Evolutionary conservation across 495 filamentous ascomycete species (phyloP).

Genomic region (Penicillium riverlandense): DNA sequence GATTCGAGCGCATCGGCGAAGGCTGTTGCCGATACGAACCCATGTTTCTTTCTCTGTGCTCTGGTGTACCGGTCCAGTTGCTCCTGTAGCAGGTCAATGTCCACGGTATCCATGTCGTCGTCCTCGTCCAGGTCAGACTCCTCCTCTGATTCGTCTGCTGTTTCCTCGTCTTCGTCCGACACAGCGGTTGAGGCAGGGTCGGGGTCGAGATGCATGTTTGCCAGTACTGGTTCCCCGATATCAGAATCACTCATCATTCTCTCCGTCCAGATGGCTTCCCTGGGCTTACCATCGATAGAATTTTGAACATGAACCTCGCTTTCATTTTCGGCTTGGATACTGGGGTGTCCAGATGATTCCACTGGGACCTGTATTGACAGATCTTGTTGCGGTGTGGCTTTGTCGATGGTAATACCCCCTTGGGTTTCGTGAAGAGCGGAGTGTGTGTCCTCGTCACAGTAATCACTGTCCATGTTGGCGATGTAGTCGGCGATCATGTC

Average conservation of each 20-base stretch:
- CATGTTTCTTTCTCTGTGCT: constrained; percentile 12
- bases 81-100: constrained; percentile 12
- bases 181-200: background rate
- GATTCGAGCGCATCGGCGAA: constrained; percentile 59
- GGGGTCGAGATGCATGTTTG: constrained; percentile 12
- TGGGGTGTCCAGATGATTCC: background rate
- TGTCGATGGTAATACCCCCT: constrained; percentile 7
- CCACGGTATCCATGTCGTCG: constrained; percentile 10
- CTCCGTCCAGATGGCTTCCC: background rate
- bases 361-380: background rate
- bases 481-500: constrained; percentile 69
- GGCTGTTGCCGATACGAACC: constrained; percentile 50
- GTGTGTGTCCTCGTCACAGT: constrained; percentile 16
- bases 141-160: constrained; percentile 22
- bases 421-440: constrained; percentile 1
- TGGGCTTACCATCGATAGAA: constrained; percentile 4
- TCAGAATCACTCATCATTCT: background rate
- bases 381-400: background rate
- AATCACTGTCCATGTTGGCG: constrained; percentile 51
- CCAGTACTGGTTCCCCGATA: constrained; percentile 5
- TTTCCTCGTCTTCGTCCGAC: background rate
- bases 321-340: background rate
- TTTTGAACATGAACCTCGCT: constrained; percentile 1
- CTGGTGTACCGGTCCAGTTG: constrained; percentile 6
- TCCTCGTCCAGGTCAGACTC: constrained; percentile 9